Evolutionary conservation across 805 yeast species (phyloP).

Genomic region (Yarrowia porcina): DNA sequence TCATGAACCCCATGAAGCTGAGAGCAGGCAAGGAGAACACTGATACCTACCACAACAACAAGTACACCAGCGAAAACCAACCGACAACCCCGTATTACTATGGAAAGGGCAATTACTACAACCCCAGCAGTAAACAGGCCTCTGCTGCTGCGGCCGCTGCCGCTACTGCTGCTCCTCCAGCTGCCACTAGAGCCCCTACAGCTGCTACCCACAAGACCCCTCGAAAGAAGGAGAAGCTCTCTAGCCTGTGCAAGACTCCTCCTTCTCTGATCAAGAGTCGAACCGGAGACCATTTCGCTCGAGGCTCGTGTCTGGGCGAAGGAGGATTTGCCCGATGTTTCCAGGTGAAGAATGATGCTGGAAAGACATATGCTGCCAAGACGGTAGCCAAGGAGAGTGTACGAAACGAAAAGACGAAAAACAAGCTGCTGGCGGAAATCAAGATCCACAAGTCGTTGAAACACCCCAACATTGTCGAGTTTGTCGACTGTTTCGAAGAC

Average conservation of each 20-base stretch:
- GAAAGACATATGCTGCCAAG: slow-evolving; percentile 89
- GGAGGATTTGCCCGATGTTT: slow-evolving; percentile 99
- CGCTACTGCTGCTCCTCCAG: background rate
- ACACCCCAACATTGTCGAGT: slow-evolving; percentile 88
- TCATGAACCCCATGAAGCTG: background rate
- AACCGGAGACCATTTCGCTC: slow-evolving; percentile 80
- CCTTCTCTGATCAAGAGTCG: slow-evolving; percentile 88
- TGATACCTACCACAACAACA: slow-evolving; percentile 3
- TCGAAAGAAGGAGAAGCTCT: slow-evolving; percentile 76
- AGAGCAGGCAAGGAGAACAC: slow-evolving; percentile 19
- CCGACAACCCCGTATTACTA: background rate
- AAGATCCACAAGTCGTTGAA: slow-evolving; percentile 87
- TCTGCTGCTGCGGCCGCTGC: background rate
- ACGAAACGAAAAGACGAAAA: slow-evolving; percentile 82
- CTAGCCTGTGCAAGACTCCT: slow-evolving; percentile 92
- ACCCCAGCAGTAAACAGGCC: background rate
- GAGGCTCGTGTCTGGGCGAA: slow-evolving; percentile 90
- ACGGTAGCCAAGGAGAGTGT: slow-evolving; percentile 96
- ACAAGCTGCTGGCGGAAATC: slow-evolving; percentile 78
- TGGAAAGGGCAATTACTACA: background rate
- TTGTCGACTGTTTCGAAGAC: slow-evolving; percentile 96
- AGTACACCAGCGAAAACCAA: background rate
- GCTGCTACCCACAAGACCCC: slow-evolving; percentile 13
- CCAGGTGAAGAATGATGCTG: slow-evolving; percentile 88
- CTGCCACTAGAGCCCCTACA: background rate